Conservation (phyloP, 2,329 filamentous ascomycete genomes). For the Polychaeton citri region DNA sequence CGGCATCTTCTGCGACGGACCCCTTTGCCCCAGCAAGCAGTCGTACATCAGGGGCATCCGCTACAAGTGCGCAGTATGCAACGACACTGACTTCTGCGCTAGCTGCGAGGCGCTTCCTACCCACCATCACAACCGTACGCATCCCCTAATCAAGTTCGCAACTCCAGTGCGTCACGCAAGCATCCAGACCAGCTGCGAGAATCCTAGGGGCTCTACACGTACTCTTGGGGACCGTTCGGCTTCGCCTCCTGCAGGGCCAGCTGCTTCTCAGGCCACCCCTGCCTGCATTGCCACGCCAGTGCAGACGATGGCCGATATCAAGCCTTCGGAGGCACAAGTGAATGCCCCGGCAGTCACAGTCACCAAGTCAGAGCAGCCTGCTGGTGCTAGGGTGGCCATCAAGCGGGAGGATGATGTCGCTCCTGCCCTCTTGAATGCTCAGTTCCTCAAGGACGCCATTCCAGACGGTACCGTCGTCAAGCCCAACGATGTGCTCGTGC, state of each 20-base stretch:
- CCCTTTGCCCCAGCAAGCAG: constrained; percentile 57
- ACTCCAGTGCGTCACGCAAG: constrained; percentile 78
- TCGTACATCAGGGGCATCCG: constrained; percentile 66
- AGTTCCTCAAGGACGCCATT: constrained; percentile 67
- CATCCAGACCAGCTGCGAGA: constrained; percentile 72
- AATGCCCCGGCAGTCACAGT: background rate
- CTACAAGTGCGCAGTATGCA: constrained; percentile 95
- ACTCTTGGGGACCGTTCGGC: constrained; percentile 54
- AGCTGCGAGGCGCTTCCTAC: constrained; percentile 79
- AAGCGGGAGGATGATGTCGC: constrained; percentile 18
- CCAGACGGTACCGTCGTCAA: constrained; percentile 61
- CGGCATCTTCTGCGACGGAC: constrained; percentile 91
- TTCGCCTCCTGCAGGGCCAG: background rate
- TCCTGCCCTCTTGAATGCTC: constrained; percentile 39
- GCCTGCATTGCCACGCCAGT: constrained; percentile 39
- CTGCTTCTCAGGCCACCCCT: constrained; percentile 1
- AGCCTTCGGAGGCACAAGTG: constrained; percentile 34
- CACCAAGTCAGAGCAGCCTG: constrained; percentile 1
- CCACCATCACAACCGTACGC: constrained; percentile 85
- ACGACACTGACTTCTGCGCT: constrained; percentile 90
- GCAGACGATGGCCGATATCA: constrained; percentile 60
- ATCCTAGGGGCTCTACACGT: constrained; percentile 54
- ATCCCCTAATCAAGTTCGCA: constrained; percentile 94
- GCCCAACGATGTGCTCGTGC: constrained; percentile 63
- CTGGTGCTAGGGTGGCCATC: constrained; percentile 13